Evolutionary conservation across 441 rosid genomes (phyloP), one percentile per base, ranked within the genome.

Genomic region (Brassica hybrid): DNA sequence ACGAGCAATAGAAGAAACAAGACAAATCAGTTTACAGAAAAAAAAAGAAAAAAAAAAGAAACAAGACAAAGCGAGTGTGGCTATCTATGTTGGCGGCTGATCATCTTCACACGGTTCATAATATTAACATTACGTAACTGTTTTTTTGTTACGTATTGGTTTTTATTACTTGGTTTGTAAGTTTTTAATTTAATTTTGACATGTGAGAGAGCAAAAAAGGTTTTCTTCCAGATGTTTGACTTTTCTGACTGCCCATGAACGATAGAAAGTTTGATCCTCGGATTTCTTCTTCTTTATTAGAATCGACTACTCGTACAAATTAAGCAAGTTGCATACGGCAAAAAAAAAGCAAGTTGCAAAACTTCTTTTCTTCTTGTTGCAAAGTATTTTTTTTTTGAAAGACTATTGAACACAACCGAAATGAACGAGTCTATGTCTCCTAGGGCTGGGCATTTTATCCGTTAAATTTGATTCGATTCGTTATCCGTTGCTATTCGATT

Each of bases 91-190:
- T 61, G 73, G 81, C 84, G 74, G 80, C 85, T 74, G 67, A 57
- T 69, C 65, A 74, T 59, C 80, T 81, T 74, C 80, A 73, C 84
- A 80, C 85, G 80, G 76, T 56, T 76, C 54, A 75, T 64, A 59
- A 64, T 45, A 75, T 21, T 50, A 21, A 70, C 76, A 48, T 79
- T 45, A 75, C 83, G 70, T 75, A 71, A 75, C 54, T 60, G 7
- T 58, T 14, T 64, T 68, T 58, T 34, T 69, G 58, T 79, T 45
- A 62, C 8, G 34, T 30, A 57, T 63, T 62, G 18, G 17, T 19
- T 56, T 63, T 41, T 23, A 12, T 58, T 45, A 74, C 45, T 68
- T 61, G 17, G 38, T 36, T 12, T 32, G 19, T 16, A 25, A 6
- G 65, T n/a, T 10, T 43, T 57, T 65, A 1, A 23, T 71, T 65